Evolutionary conservation across 2,329 filamentous ascomycete genomes (phyloP), one percentile per base, ranked within the genome.

Genomic region (Colletotrichum cuscutae): DNA sequence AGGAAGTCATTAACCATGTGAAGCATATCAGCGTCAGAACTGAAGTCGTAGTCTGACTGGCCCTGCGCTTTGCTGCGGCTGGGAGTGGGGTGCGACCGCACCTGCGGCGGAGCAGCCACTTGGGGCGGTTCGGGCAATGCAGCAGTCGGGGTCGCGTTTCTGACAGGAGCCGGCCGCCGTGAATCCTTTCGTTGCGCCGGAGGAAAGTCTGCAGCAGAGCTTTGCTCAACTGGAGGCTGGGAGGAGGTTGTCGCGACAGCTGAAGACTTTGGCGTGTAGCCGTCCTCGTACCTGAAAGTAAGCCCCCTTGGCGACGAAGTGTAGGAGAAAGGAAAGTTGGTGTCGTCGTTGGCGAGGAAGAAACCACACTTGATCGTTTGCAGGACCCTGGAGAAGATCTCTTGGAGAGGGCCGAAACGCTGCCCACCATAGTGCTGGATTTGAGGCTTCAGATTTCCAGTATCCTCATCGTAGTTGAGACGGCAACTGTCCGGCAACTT

Each of bases 1-100:
- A 89, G 76, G 72, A 89, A 88, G 5, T 85, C 85, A 28, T 86
- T 83, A n/a, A 89, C 80, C 78, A 88, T 85, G 65, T 84, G 81
- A 49, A 84, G 83, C 70, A 89, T 84, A n/a, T 80, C 79, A 28
- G 75, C 80, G 69, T 82, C 80, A 28, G 78, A 77, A 59, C 67
- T 74, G 26, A 77, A 69, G 53, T 77, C 76, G 15, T 73, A 72
- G 7, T 77, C 76, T 13, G 67, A 73, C 12, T 64, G 59, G 49
- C 67, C 69, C 6, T 54, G 49, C 30, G 42, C 42, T 22, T 28
- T 65, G 42, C 19, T 71, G 35, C 71, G 67, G 24, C 58, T 46
- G 6, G 71, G 63, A 30, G 71, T 72, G 12, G 52, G 57, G 30
- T 63, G 68, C 30, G 65, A 53, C 46, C 57, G 68, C 37, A 30